Evolutionary conservation across 2,329 filamentous ascomycete genomes (phyloP).

Genomic region (Aschersonia sp.): DNA sequence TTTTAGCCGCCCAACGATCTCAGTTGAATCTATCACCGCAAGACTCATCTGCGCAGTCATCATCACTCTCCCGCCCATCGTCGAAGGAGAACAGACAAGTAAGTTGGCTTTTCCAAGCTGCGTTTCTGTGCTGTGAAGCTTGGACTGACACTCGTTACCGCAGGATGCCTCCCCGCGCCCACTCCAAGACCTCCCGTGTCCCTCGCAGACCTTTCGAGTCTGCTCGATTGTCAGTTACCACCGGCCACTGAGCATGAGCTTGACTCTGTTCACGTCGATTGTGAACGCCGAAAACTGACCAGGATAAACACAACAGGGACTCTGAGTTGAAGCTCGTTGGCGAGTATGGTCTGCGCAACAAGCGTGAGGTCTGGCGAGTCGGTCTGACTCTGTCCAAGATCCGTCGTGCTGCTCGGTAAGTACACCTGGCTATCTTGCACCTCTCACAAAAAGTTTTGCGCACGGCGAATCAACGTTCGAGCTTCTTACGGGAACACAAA

Average conservation of each 20-base stretch:
- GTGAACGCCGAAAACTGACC: conserved; percentile 53
- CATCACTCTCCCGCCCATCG: conserved; percentile 18
- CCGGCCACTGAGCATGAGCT: conserved; percentile 97
- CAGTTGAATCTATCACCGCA: no score
- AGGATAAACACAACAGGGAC: conserved; percentile 54
- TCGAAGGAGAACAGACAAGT: conserved; percentile 26
- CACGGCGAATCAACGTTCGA: no score
- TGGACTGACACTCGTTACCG: conserved; percentile 12
- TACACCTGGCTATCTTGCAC: not conserved
- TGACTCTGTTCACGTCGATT: conserved; percentile 94
- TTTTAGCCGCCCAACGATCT: no score
- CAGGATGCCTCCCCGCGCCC: conserved; percentile 42
- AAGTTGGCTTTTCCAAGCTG: conserved; percentile 10
- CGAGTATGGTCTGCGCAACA: conserved; percentile 99
- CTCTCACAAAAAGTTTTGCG: not conserved
- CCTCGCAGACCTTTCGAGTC: conserved; percentile 97
- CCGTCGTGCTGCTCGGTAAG: conserved; percentile 98
- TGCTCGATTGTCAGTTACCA: conserved; percentile 94
- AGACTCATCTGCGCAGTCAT: no score
- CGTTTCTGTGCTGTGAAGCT: conserved; percentile 3
- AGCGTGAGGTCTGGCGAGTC: conserved; percentile 99
- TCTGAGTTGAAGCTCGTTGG: conserved; percentile 99
- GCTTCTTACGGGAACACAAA: not conserved
- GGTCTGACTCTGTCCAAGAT: conserved; percentile 99
- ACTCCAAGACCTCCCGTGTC: conserved; percentile 99